Conservation (phyloP, 1,284 basidiomycete genomes). For the Apiotrichum montevideense region DNA sequence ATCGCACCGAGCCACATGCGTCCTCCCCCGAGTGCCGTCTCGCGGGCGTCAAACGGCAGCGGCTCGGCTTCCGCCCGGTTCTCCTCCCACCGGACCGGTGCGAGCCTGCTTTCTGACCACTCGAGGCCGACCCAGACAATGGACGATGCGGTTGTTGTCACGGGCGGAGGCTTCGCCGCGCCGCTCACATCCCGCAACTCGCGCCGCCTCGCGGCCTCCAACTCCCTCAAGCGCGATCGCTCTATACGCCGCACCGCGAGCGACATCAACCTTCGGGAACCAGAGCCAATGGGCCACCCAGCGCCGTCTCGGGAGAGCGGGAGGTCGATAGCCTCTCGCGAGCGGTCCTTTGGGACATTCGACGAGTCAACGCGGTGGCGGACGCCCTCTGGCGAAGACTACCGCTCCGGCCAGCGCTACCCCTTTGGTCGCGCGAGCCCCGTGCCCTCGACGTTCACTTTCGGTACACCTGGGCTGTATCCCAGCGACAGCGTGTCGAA, state of each 20-base stretch:
- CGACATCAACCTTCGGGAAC: constrained; percentile 34
- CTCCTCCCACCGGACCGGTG: background rate
- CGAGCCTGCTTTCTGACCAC: background rate
- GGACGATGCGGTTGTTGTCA: constrained; percentile 41
- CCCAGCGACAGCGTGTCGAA: constrained; percentile 3
- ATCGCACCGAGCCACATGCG: constrained; percentile 4
- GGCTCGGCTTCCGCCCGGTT: constrained; percentile 40
- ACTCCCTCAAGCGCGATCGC: constrained; percentile 20
- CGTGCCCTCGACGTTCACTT: background rate
- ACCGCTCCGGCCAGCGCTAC: background rate
- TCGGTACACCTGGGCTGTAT: background rate
- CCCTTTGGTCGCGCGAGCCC: background rate
- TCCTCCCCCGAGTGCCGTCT: constrained; percentile 18
- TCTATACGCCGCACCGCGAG: constrained; percentile 41
- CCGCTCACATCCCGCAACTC: constrained; percentile 36
- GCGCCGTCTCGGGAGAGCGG: constrained; percentile 14
- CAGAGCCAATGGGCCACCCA: constrained; percentile 9
- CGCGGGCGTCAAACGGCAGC: constrained; percentile 18
- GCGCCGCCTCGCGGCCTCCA: constrained; percentile 34
- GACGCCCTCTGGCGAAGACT: background rate
- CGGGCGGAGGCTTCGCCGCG: constrained; percentile 33
- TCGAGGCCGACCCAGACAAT: constrained; percentile 11
- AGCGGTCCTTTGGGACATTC: constrained; percentile 32
- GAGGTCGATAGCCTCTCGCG: constrained; percentile 25
- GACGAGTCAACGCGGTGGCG: background rate